Base-by-base conservation (phyloP, 2,329 filamentous ascomycete species). In the Fusarium anguioides region DNA sequence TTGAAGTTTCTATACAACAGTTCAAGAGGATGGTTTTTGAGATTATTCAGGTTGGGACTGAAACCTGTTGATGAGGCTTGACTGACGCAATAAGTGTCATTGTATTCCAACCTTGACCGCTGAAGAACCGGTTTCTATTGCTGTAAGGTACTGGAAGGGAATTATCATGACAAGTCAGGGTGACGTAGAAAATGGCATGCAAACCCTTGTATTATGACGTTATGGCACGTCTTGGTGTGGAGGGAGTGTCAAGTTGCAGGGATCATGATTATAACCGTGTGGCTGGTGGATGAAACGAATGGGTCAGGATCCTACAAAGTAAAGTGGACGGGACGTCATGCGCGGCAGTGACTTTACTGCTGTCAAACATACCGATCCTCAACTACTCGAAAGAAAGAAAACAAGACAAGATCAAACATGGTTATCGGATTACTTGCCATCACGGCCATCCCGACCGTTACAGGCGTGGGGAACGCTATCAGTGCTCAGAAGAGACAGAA, bases 401-500 rank as follows among this genome's bases (percentile, higher is more conserved):
- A 24, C 27, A 36, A 14, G 39, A 48, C 42, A 31, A 47, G 21
- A 39, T n/a, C 44, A 51, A 73, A 51, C 45, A 84, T 84, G 81
- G 80, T 83, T 39, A 79, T 87, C 55, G 85, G 84, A 24, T 75
- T 87, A n/a, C 77, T 87, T 18, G 76, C 82, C 49, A 76, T 87
- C 53, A 75, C 81, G 45, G 78, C 82, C 39, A 87, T 87, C 65
- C 85, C 85, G 44, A 86, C 84, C 14, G 82, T 85, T 37, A 86
- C 84, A 39, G 85, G 85, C 10, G 83, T 86, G 18, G 84, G 83
- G 39, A 78, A 87, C 69, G 85, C 83, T 8, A 78, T 87, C 63
- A 84, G 84, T 70, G 84, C 84, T 5, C 84, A 87, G 75, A 86
- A 87, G 76, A 83, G 82, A 72, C 80, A 84, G 71, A 83, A 87